Conservation (phyloP, 208 protist genomes). For the Strigomonas culicis region DNA sequence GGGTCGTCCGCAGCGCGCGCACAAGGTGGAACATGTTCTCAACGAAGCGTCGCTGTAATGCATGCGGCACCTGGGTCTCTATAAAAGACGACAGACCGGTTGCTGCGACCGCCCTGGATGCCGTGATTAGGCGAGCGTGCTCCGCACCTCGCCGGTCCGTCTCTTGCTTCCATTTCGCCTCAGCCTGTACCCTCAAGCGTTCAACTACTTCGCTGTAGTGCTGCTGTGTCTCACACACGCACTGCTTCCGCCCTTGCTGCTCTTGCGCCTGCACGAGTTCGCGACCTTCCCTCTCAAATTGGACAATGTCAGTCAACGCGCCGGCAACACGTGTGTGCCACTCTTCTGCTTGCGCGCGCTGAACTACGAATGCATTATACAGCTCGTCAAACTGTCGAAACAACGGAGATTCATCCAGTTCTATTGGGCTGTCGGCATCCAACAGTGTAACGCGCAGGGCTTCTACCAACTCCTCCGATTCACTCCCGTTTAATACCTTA, state of each 20-base stretch:
- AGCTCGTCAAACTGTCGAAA: conserved; percentile 25
- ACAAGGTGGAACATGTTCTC: conserved; percentile 38
- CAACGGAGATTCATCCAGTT: conserved; percentile 29
- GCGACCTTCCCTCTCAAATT: conserved; percentile 39
- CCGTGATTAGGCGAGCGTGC: conserved; percentile 10
- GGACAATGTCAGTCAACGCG: conserved; percentile 35
- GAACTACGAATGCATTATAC: conserved; percentile 45
- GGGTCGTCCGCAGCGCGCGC: conserved; percentile 44
- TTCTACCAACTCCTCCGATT: background rate
- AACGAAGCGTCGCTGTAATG: conserved; percentile 15
- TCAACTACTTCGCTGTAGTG: conserved; percentile 25
- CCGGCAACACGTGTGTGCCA: conserved; percentile 62
- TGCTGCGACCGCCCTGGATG: conserved; percentile 1
- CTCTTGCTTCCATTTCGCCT: conserved; percentile 45
- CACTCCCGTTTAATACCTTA: background rate
- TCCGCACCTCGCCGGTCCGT: conserved; percentile 32
- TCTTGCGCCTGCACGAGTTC: conserved; percentile 41
- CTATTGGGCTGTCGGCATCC: conserved; percentile 8
- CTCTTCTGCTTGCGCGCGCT: conserved; percentile 38
- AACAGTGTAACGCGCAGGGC: conserved; percentile 5
- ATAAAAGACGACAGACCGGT: conserved; percentile 12
- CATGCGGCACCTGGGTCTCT: conserved; percentile 17
- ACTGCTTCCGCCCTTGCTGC: conserved; percentile 17
- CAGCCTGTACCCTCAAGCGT: conserved; percentile 20
- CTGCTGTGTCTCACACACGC: conserved; percentile 13